These are phyloP conservation scores for Fusarium drepaniforme DNA, from an alignment of 2,329 filamentous ascomycete genomes.

Conservation along the genomic window DNA sequence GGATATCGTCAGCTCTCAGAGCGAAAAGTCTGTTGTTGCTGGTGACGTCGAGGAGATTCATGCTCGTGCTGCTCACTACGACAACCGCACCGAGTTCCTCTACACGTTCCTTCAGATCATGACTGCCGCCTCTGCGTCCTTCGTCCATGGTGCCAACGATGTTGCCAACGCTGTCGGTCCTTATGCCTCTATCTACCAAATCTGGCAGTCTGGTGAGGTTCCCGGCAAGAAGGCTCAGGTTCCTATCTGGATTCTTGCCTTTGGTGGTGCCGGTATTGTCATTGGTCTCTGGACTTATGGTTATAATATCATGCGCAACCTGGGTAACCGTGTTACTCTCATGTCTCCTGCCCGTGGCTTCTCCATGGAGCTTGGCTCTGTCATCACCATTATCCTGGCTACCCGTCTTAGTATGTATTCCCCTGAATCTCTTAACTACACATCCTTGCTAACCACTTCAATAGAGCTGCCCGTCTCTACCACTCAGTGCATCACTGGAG, in stretches of 20 bases:
- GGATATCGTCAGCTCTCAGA: conserved; percentile 54
- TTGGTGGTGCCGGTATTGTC: conserved; percentile 64
- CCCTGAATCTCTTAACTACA: background rate
- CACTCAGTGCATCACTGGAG: conserved; percentile 73
- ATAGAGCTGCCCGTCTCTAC: conserved; percentile 71
- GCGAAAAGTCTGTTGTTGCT: conserved; percentile 57
- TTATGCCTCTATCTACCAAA: conserved; percentile 71
- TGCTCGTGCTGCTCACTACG: conserved; percentile 67
- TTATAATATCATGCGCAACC: conserved; percentile 74
- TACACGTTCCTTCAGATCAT: conserved; percentile 72
- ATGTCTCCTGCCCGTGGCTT: conserved; percentile 71
- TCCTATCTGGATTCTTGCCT: conserved; percentile 70
- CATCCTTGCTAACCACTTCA: conserved; percentile 11
- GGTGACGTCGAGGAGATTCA: conserved; percentile 68
- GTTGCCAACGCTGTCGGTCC: conserved; percentile 73
- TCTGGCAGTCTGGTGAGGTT: conserved; percentile 65
- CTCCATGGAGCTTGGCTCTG: conserved; percentile 71
- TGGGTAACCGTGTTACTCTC: conserved; percentile 73
- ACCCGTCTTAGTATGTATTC: conserved; percentile 65
- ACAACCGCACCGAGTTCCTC: conserved; percentile 72
- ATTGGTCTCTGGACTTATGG: conserved; percentile 71
- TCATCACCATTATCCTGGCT: conserved; percentile 73
- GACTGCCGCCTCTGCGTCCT: conserved; percentile 72
- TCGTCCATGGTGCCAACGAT: conserved; percentile 76
- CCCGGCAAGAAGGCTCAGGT: conserved; percentile 59